Evolutionary conservation across 345 rosid species (phyloP).

Genomic region (Anastatica hierochuntica): DNA sequence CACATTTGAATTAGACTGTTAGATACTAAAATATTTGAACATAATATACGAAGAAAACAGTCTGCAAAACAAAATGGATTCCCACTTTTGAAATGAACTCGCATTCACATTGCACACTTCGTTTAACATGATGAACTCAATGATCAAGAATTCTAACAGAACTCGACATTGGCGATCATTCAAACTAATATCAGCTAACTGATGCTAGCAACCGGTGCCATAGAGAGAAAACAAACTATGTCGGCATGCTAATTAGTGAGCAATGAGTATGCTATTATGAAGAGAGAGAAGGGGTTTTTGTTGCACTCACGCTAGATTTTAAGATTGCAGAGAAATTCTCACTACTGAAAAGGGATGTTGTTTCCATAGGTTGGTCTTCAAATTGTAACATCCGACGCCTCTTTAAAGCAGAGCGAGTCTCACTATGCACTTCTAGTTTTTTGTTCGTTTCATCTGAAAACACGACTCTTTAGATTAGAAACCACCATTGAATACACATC

Average conservation of each 20-base stretch:
- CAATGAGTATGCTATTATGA: not conserved
- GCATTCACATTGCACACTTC: too few relatives aligned
- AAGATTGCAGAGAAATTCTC: slow-evolving; percentile 59
- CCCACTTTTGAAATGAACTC: too few relatives aligned
- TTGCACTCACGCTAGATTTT: slow-evolving; percentile 49
- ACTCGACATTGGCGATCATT: too few relatives aligned
- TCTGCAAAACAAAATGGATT: too few relatives aligned
- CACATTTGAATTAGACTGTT: not conserved
- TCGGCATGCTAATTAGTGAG: not conserved
- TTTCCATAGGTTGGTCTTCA: slow-evolving; percentile 41
- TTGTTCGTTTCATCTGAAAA: slow-evolving; percentile 41
- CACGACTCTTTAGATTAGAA: slow-evolving; percentile 11
- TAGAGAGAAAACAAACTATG: not conserved
- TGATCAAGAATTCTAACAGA: too few relatives aligned
- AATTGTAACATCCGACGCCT: slow-evolving; percentile 91
- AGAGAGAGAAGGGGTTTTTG: too few relatives aligned
- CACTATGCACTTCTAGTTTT: slow-evolving; percentile 42
- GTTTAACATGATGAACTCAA: too few relatives aligned
- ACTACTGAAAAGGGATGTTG: slow-evolving; percentile 43
- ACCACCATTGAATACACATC: not conserved
- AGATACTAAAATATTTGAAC: too few relatives aligned
- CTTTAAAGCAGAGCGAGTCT: slow-evolving; percentile 49
- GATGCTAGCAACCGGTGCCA: not conserved
- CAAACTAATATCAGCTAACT: too few relatives aligned
- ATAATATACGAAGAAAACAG: too few relatives aligned